Conservation (phyloP, 2,329 filamentous ascomycete species). For the Aspergillus amoenus region DNA sequence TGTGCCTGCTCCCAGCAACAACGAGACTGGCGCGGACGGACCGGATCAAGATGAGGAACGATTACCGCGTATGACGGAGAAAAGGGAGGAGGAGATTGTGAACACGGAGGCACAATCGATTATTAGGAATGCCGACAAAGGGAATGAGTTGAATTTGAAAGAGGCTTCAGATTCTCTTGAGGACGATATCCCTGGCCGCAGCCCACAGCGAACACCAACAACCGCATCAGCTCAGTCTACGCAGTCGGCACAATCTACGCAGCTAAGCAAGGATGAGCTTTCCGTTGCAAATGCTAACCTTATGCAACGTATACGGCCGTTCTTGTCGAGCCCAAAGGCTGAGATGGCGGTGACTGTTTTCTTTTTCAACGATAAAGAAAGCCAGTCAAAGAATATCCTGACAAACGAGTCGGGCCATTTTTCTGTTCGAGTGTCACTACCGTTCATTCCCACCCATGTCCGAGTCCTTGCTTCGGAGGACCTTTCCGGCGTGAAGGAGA, state of each 20-base stretch:
- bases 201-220: slow-evolving; percentile 45
- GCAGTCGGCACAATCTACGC: slow-evolving; percentile 10
- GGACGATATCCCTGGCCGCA: slow-evolving; percentile 27
- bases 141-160: slow-evolving; percentile 67
- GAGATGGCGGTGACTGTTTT: slow-evolving; percentile 83
- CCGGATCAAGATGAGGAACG: slow-evolving; percentile 2
- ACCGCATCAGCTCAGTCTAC: slow-evolving; percentile 42
- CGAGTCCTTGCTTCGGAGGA: slow-evolving; percentile 82
- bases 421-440: slow-evolving; percentile 71
- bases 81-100: slow-evolving; percentile 65
- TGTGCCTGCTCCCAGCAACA: slow-evolving; percentile 65
- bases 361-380: slow-evolving; percentile 85
- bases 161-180: slow-evolving; percentile 53
- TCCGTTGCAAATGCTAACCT: slow-evolving; percentile 79
- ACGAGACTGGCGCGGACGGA: slow-evolving; percentile 28
- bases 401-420: slow-evolving; percentile 94
- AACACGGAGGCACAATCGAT: slow-evolving; percentile 75
- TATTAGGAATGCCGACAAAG: slow-evolving; percentile 67
- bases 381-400: slow-evolving; percentile 77
- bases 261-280: slow-evolving; percentile 73
- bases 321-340: slow-evolving; percentile 79
- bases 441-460: slow-evolving; percentile 88
- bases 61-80: slow-evolving; percentile 36
- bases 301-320: slow-evolving; percentile 83
- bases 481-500: slow-evolving; percentile 75